Evolutionary conservation across 169 alveolate species (phyloP).

Genomic region (Plasmodium coatneyi): DNA sequence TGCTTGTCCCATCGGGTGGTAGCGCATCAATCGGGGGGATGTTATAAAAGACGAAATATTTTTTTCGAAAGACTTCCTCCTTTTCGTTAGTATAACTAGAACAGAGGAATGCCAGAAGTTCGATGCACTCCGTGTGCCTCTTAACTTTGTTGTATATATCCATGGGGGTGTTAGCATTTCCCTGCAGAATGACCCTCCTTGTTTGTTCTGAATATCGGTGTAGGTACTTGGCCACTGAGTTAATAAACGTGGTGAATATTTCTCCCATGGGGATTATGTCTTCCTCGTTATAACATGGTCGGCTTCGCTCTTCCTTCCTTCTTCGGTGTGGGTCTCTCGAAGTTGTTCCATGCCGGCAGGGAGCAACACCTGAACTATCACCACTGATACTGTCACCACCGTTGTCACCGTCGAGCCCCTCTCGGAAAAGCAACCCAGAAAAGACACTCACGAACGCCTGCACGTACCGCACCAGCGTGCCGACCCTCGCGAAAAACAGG

Average conservation of each 20-base stretch:
- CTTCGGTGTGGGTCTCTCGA: too few relatives aligned
- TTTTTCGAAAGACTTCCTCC: slow-evolving; percentile 11
- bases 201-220: slow-evolving; percentile 2
- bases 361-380: too few relatives aligned
- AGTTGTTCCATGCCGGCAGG: too few relatives aligned
- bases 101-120: slow-evolving; percentile 23
- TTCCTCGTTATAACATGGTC: background rate
- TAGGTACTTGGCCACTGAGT: slow-evolving; percentile 13
- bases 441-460: slow-evolving; percentile 34
- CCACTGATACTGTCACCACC: background rate
- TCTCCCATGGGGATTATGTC: slow-evolving; percentile 30
- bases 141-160: slow-evolving; percentile 29
- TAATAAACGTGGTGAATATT: slow-evolving; percentile 6
- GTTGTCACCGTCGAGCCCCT: background rate
- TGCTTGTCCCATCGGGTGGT: background rate
- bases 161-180: slow-evolving; percentile 8
- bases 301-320: too few relatives aligned
- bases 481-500: slow-evolving; percentile 23
- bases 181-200: slow-evolving; percentile 7
- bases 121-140: slow-evolving; percentile 35
- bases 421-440: background rate
- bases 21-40: too few relatives aligned
- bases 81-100: slow-evolving; percentile 9
- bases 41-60: background rate
- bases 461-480: slow-evolving; percentile 47